Evolutionary conservation across 2,329 filamentous ascomycete species (phyloP), one percentile per base, ranked within the genome.

Genomic region (Aspergillus brunneoviolaceus): DNA sequence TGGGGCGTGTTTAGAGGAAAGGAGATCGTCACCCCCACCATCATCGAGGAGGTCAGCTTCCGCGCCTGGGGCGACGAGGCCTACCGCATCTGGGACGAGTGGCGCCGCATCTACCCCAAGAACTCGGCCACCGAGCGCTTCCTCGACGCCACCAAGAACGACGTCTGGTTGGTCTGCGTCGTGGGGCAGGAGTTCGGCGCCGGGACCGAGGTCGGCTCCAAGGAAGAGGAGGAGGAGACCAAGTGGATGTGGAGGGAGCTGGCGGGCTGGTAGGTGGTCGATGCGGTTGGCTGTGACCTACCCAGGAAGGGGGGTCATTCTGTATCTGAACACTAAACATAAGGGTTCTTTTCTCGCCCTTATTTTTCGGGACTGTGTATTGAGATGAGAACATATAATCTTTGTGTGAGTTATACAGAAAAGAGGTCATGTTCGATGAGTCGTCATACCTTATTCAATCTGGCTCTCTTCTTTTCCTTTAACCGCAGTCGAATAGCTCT

Each of bases 1-100:
- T 98, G 94, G 94, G 94, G 94, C 55, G 91, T 92, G 0, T 98
- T 98, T 77, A 89, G 91, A 0, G 92, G 92, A 48, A 97, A 97
- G 78, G 94, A 98, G 76, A 98, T 98, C 72, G 86, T 96, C 60
- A 96, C 93, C 23, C 94, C 94, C 3, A 98, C 94, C 1, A 98
- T 98, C 71, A 96, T 98, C 70, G 94, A 98, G 74, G 91, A 93
- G 67, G 91, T 96, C 55, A 95, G 90, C 73, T 98, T 98, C 82
- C 84, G 87, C 63, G 92, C 93, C 7, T 99, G 95, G 95, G 85
- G 87, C 59, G 95, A 98, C 72, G 95, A 99, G 81, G 94, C 95
- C 1, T 99, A 95, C 79, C 89, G 89, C 33, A 96, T 98, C 70
- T 98, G 94, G 90, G 85, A 83, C 48, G 95, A 98, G 80, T 99